Percentiles rank a stretch among this genome's conserved stretches.
Conservation (phyloP, 495 filamentous ascomycete genomes). For the Talaromyces liani region DNA sequence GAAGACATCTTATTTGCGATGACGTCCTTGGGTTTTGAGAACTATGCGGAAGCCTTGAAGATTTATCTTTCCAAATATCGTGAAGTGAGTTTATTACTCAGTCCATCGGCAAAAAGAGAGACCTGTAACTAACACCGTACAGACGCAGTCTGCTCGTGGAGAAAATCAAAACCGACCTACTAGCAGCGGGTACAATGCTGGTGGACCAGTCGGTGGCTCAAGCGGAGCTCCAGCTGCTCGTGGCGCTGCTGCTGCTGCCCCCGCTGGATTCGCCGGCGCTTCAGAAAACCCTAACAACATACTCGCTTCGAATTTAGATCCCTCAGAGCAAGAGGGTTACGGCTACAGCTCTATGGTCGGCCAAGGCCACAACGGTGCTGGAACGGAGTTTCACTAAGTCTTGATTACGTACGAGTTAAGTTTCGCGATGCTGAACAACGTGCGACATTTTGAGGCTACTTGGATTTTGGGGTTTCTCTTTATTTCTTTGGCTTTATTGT, state of each 20-base stretch:
- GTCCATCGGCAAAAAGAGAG: conserved; percentile 7
- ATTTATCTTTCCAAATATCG: conserved; percentile 97
- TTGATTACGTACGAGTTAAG: neutral
- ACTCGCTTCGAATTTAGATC: conserved; percentile 54
- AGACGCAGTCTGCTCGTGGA: conserved; percentile 71
- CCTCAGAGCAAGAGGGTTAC: conserved; percentile 53
- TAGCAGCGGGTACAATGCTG: conserved; percentile 60
- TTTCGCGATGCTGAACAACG: neutral
- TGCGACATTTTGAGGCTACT: neutral
- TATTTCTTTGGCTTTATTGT: neutral
- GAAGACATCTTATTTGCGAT: conserved; percentile 98
- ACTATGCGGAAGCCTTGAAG: conserved; percentile 95
- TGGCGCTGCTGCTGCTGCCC: conserved; percentile 18
- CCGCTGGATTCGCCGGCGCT: conserved; percentile 44
- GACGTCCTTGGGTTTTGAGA: conserved; percentile 98
- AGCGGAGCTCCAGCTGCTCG: conserved; percentile 38
- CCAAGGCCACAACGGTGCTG: conserved; percentile 62
- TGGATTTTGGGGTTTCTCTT: neutral
- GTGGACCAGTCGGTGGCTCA: conserved; percentile 39
- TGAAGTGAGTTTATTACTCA: conserved; percentile 61
- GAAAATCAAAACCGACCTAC: conserved; percentile 64
- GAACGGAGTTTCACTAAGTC: conserved; percentile 43
- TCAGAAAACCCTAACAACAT: conserved; percentile 52
- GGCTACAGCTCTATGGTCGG: conserved; percentile 57
- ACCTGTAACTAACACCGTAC: conserved; percentile 15